These are phyloP conservation scores for Tylopilus balloui DNA, from an alignment of 768 basidiomycete species.

Conservation along the genomic window DNA sequence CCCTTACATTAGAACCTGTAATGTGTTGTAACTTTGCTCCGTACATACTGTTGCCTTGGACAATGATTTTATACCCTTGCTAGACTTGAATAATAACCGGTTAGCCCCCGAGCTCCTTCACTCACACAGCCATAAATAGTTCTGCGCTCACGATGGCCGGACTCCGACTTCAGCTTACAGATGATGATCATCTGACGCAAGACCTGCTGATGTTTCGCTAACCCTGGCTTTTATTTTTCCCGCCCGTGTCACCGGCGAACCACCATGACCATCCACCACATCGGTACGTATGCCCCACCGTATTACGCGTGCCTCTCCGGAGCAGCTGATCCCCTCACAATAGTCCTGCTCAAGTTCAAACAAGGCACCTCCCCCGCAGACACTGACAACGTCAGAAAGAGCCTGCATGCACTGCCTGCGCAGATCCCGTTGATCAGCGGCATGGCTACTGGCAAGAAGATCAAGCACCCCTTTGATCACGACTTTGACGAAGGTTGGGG, in stretches of 20 bases:
- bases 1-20: constrained; percentile 5
- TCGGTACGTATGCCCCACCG: too few species aligned
- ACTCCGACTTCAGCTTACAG: background rate
- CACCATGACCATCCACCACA: constrained; percentile 20
- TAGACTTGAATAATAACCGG: background rate
- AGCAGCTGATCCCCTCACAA: too few species aligned
- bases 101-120: background rate
- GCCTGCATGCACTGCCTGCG: constrained; percentile 8
- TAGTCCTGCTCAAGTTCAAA: constrained; percentile 25
- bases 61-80: background rate
- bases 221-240: too few species aligned
- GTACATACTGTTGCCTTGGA: background rate
- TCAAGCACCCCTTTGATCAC: constrained; percentile 19
- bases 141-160: background rate
- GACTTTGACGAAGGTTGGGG: constrained; percentile 23
- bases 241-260: too few species aligned
- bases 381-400: background rate
- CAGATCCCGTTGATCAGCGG: constrained; percentile 18
- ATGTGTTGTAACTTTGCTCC: constrained; percentile 5
- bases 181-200: too few species aligned
- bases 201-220: too few species aligned
- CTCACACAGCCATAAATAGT: too few species aligned
- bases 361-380: constrained; percentile 9
- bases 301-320: too few species aligned
- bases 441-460: constrained; percentile 10